These are phyloP conservation scores for Naematelia encephala DNA, from an alignment of 768 basidiomycete genomes.

Conservation along the genomic window DNA sequence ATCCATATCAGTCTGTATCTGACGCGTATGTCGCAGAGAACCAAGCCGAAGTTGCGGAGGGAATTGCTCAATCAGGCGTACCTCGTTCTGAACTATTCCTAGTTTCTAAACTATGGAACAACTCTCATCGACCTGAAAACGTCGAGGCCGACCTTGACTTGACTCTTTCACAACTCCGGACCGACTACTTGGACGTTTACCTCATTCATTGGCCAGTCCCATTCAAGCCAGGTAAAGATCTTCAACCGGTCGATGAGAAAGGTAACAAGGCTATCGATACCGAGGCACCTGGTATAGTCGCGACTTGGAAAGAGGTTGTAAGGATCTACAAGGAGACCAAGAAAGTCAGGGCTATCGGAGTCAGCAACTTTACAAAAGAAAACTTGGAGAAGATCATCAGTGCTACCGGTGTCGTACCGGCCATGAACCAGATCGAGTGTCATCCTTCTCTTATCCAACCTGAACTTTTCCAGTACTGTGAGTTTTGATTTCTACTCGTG, in stretches of 20 bases:
- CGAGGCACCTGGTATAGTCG: conserved; percentile 21
- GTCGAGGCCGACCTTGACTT: conserved; percentile 74
- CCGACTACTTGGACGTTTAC: conserved; percentile 76
- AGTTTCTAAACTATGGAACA: conserved; percentile 68
- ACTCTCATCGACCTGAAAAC: conserved; percentile 62
- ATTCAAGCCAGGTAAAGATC: conserved; percentile 20
- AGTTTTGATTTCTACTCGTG: conserved; percentile 3
- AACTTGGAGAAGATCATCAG: conserved; percentile 60
- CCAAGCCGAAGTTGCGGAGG: conserved; percentile 20
- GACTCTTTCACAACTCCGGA: conserved; percentile 69
- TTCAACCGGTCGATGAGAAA: conserved; percentile 11
- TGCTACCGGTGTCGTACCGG: conserved; percentile 71
- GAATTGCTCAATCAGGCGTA: conserved; percentile 67
- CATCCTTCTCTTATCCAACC: conserved; percentile 58
- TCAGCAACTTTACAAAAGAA: conserved; percentile 49
- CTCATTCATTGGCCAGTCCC: conserved; percentile 44
- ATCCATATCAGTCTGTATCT: no score
- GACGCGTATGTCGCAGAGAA: neutral
- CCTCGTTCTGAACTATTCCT: conserved; percentile 69
- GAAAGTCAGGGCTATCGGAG: conserved; percentile 66
- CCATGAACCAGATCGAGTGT: conserved; percentile 76
- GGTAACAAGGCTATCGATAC: conserved; percentile 15
- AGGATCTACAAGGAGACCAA: conserved; percentile 62
- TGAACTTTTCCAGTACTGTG: conserved; percentile 30
- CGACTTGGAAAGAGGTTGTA: conserved; percentile 59